phyloP scores from a whole-genome alignment of 2,329 filamentous ascomycete species.

The Trichophyton schoenleinii region DNA sequence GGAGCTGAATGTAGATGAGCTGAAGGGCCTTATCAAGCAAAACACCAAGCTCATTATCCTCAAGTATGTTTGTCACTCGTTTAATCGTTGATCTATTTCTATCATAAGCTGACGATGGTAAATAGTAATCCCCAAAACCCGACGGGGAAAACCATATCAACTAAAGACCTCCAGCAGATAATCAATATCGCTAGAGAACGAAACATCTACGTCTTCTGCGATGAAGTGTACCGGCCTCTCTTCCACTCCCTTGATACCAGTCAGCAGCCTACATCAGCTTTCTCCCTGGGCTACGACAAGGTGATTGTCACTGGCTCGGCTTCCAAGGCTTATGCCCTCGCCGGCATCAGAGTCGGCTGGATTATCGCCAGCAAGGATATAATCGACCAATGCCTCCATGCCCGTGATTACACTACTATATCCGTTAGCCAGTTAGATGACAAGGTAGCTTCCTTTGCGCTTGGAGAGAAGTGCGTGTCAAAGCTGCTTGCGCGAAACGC shows the following conservation, averaged over 20 bases:
- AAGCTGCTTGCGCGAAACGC: conserved; percentile 52
- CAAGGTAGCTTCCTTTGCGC: conserved; percentile 60
- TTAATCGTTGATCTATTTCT: not conserved
- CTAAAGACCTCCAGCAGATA: conserved; percentile 47
- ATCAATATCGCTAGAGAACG: conserved; percentile 50
- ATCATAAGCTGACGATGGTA: conserved; percentile 39
- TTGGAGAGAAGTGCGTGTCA: conserved; percentile 53
- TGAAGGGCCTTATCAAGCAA: conserved; percentile 47
- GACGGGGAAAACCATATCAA: conserved; percentile 59
- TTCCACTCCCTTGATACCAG: conserved; percentile 53
- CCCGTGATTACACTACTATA: conserved; percentile 75
- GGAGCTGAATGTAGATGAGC: conserved; percentile 52
- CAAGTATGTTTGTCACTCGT: conserved; percentile 30
- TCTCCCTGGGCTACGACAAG: conserved; percentile 59
- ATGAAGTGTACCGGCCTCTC: conserved; percentile 75
- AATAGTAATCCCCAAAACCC: conserved; percentile 69
- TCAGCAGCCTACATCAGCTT: conserved; percentile 47
- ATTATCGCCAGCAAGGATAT: conserved; percentile 54
- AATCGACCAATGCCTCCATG: conserved; percentile 50
- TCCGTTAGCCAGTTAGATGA: conserved; percentile 73
- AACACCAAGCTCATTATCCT: conserved; percentile 48
- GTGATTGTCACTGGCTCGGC: conserved; percentile 65
- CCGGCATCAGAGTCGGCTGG: conserved; percentile 75
- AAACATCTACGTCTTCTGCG: conserved; percentile 55
- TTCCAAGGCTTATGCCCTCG: conserved; percentile 74